phyloP scores from a whole-genome alignment of 345 rosid species.

The Boechera retrofracta region DNA sequence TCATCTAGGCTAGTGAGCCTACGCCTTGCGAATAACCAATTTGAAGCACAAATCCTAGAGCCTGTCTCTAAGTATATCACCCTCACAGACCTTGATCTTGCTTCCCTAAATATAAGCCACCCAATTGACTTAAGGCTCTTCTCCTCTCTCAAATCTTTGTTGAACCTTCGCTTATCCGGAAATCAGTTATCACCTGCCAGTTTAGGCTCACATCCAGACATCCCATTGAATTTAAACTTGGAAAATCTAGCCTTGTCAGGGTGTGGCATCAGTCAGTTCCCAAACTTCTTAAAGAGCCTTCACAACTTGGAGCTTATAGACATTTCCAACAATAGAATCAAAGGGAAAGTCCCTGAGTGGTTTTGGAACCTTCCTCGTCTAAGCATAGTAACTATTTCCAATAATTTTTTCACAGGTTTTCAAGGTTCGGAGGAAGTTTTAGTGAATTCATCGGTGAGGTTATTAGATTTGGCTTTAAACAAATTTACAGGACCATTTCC shows the following conservation, averaged over 20 bases:
- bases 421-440: neutral
- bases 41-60: neutral
- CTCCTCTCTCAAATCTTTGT: conserved; percentile 15
- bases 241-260: neutral
- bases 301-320: neutral
- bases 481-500: neutral
- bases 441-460: neutral
- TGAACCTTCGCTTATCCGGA: neutral
- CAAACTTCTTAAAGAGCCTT: neutral
- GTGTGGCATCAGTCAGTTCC: neutral
- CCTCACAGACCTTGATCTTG: neutral
- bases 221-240: neutral
- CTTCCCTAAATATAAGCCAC: conserved; percentile 19
- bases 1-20: neutral
- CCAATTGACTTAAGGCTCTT: conserved; percentile 14
- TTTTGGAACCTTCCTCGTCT: conserved; percentile 7
- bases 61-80: conserved; percentile 8
- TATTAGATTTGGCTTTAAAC: neutral
- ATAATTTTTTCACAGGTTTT: neutral
- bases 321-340: neutral
- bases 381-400: neutral
- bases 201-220: neutral
- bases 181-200: neutral
- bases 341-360: conserved; percentile 12
- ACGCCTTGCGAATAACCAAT: neutral